These are phyloP conservation scores for Lonicera japonica DNA, from an alignment of 129 eudicot genomes.

Conservation along the genomic window DNA sequence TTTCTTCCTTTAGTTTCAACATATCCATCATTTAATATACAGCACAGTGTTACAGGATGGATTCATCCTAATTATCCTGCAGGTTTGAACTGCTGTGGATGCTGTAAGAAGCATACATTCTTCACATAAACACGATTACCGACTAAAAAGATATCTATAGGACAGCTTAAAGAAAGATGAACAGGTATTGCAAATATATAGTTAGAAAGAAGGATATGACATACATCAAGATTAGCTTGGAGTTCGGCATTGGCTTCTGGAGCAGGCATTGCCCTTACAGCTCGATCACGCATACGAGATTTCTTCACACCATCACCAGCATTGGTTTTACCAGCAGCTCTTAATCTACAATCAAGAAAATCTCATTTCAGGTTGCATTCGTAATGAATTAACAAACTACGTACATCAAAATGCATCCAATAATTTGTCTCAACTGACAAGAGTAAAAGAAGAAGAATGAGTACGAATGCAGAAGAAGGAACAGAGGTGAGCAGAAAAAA, in stretches of 20 bases:
- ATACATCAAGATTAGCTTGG: slow-evolving; percentile 70
- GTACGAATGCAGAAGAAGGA: too few species aligned
- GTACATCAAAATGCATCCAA: not conserved
- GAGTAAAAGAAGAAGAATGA: too few species aligned
- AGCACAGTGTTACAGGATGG: too few species aligned
- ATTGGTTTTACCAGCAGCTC: slow-evolving; percentile 68
- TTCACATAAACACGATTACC: too few species aligned
- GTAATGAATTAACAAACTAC: not conserved
- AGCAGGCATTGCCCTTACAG: slow-evolving; percentile 61
- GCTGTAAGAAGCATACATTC: too few species aligned
- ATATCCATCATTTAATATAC: too few species aligned
- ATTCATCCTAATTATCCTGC: too few species aligned
- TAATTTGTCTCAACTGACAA: too few species aligned
- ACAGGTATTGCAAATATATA: not conserved
- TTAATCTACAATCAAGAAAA: slow-evolving; percentile 30
- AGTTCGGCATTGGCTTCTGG: slow-evolving; percentile 88
- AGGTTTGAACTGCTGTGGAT: too few species aligned
- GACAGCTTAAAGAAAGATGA: not conserved
- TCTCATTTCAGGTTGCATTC: not conserved
- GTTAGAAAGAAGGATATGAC: slow-evolving; percentile 12
- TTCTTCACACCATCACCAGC: slow-evolving; percentile 60
- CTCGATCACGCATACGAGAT: slow-evolving; percentile 53
- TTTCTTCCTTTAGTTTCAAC: too few species aligned
- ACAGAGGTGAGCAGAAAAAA: too few species aligned
- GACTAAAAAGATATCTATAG: too few species aligned